Percentiles rank a stretch among this genome's conserved stretches.
Evolutionary conservation across 73 alveolate species (phyloP).

Genomic region (Stentor coeruleus): DNA sequence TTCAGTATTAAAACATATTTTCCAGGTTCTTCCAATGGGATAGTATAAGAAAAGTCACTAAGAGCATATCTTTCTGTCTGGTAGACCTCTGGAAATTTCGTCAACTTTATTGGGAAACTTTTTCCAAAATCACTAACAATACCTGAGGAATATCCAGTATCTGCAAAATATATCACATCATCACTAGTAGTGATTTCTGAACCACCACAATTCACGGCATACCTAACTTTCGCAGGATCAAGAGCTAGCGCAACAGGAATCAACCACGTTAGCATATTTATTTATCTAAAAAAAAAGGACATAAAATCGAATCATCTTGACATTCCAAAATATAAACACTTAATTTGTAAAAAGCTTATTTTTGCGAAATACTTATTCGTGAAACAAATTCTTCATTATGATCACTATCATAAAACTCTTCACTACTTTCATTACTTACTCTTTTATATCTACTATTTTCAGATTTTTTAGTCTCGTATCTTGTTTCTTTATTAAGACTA

Average conservation of each 20-base stretch:
- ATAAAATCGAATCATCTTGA: no score
- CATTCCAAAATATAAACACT: no score
- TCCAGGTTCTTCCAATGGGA: conserved; percentile 59
- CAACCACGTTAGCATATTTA: neutral
- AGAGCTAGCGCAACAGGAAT: conserved; percentile 26
- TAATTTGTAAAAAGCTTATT: no score
- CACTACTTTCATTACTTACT: neutral
- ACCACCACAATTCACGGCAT: conserved; percentile 55
- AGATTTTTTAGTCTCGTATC: no score
- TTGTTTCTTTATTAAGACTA: no score
- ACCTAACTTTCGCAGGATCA: conserved; percentile 40
- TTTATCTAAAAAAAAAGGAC: no score
- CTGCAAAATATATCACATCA: neutral
- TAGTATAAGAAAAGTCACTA: conserved; percentile 43
- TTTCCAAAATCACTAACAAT: neutral
- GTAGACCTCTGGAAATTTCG: conserved; percentile 60
- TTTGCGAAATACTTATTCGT: neutral
- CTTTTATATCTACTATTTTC: no score
- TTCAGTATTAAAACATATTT: conserved; percentile 58
- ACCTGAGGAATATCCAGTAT: conserved; percentile 7
- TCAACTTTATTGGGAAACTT: conserved; percentile 35
- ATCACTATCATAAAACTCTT: neutral
- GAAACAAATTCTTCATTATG: neutral
- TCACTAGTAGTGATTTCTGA: neutral
- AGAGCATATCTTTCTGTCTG: conserved; percentile 71